phyloP scores from a whole-genome alignment of 2,329 filamentous ascomycete species.

The Fonsecaea pedrosoi region DNA sequence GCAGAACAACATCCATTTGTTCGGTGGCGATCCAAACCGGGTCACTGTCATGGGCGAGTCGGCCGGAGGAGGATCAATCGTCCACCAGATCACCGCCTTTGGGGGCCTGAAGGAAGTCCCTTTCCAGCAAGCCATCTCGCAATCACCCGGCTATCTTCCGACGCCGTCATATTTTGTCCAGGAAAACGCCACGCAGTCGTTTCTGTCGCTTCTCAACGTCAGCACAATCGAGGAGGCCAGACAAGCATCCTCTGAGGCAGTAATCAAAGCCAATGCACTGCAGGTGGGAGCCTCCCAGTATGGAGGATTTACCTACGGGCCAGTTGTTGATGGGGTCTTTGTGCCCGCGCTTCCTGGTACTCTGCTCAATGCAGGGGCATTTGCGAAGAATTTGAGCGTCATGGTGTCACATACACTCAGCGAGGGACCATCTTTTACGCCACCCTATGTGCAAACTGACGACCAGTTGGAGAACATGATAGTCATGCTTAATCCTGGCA shows the following conservation, averaged over 20 bases:
- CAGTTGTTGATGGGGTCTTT: conserved; percentile 59
- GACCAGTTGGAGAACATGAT: conserved; percentile 39
- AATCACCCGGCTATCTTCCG: conserved; percentile 52
- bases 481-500: conserved; percentile 39
- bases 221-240: conserved; percentile 54
- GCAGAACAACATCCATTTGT: conserved; percentile 59
- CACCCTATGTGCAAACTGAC: conserved; percentile 44
- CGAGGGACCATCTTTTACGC: conserved; percentile 52
- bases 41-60: conserved; percentile 61
- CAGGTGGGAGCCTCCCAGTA: conserved; percentile 49
- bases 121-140: conserved; percentile 52
- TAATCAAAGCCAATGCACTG: conserved; percentile 54
- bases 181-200: conserved; percentile 50
- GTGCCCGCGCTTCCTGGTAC: conserved; percentile 55
- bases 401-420: conserved; percentile 55
- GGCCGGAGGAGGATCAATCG: conserved; percentile 59
- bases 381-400: conserved; percentile 53
- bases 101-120: conserved; percentile 48
- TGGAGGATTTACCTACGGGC: conserved; percentile 55
- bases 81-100: conserved; percentile 63
- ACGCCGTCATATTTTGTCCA: conserved; percentile 45
- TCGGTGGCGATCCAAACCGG: conserved; percentile 60
- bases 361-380: conserved; percentile 51
- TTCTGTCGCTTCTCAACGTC: conserved; percentile 52
- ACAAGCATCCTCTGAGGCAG: conserved; percentile 46